Percentiles rank a stretch among this genome's conserved stretches.
Evolutionary conservation across 2,329 filamentous ascomycete species (phyloP).

Genomic region (Nothophoma quercina): DNA sequence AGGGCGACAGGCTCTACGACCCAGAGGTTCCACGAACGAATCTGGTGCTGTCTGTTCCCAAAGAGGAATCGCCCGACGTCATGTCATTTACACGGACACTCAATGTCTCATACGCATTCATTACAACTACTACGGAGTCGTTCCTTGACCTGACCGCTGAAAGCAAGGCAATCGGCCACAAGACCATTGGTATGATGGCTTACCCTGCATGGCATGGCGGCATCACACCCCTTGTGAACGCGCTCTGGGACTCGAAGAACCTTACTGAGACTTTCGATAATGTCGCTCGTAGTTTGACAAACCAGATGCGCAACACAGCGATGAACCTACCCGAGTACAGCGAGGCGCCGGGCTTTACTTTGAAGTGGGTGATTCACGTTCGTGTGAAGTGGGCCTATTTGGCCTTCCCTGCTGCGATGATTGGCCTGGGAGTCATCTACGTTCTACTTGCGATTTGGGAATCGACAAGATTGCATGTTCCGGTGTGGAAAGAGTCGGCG

Average conservation of each 20-base stretch:
- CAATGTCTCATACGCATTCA: slow-evolving; percentile 3
- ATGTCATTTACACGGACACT: background rate
- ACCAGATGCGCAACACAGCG: slow-evolving; percentile 2
- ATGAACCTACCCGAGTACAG: background rate
- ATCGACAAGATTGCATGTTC: background rate
- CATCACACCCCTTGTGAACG: background rate
- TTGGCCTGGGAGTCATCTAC: background rate
- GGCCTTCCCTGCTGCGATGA: slow-evolving; percentile 5
- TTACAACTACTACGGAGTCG: background rate
- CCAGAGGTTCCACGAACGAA: background rate
- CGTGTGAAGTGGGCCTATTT: slow-evolving; percentile 7
- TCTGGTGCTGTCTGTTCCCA: background rate
- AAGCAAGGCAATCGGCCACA: background rate
- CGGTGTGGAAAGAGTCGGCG: slow-evolving; percentile 12
- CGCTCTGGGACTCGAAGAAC: slow-evolving; percentile 4
- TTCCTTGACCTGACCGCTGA: background rate
- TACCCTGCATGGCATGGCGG: background rate
- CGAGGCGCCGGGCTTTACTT: background rate
- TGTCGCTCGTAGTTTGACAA: slow-evolving; percentile 10
- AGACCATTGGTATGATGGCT: background rate
- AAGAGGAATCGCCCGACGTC: background rate
- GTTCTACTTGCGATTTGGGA: slow-evolving; percentile 1
- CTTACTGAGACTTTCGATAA: slow-evolving; percentile 5
- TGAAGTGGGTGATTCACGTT: slow-evolving; percentile 6
- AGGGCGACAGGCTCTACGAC: background rate